phyloP scores from a whole-genome alignment of 2,329 filamentous ascomycete genomes.

The Xylariales sp. region DNA sequence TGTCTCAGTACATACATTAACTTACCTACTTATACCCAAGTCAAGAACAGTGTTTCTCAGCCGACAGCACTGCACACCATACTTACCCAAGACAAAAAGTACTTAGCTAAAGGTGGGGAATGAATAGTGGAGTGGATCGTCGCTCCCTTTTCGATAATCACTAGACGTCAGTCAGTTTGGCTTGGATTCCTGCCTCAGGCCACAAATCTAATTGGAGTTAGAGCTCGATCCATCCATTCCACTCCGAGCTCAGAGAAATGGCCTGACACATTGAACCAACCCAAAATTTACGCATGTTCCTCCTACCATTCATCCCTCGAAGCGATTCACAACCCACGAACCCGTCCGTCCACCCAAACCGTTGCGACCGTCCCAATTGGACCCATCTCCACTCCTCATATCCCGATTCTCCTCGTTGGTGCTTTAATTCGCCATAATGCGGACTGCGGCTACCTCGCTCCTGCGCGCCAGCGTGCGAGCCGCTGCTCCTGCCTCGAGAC shows the following conservation, averaged over 20 bases:
- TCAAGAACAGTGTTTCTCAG: too few species aligned
- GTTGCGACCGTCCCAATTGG: conserved; percentile 20
- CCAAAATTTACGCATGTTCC: conserved; percentile 10
- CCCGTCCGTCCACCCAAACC: conserved; percentile 9
- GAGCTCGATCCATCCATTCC: conserved; percentile 9
- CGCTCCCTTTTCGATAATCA: too few species aligned
- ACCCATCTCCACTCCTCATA: conserved; percentile 22
- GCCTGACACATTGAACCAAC: conserved; percentile 8
- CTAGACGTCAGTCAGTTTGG: too few species aligned
- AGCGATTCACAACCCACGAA: conserved; percentile 1
- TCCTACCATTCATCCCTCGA: conserved; percentile 4
- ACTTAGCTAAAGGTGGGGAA: too few species aligned
- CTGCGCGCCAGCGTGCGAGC: conserved; percentile 43
- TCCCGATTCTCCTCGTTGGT: conserved; percentile 1
- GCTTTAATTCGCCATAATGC: conserved; percentile 42
- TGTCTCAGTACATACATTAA: too few species aligned
- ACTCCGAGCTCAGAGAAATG: conserved; percentile 9
- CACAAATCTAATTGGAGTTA: not conserved
- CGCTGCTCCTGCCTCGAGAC: conserved; percentile 26
- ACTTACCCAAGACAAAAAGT: too few species aligned
- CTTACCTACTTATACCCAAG: too few species aligned
- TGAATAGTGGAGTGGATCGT: too few species aligned
- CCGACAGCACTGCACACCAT: too few species aligned
- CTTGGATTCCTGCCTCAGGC: not conserved
- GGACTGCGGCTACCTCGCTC: conserved; percentile 47